Conservation (phyloP, 148 eudicot genomes). For the Heliamphora exappendiculata region DNA sequence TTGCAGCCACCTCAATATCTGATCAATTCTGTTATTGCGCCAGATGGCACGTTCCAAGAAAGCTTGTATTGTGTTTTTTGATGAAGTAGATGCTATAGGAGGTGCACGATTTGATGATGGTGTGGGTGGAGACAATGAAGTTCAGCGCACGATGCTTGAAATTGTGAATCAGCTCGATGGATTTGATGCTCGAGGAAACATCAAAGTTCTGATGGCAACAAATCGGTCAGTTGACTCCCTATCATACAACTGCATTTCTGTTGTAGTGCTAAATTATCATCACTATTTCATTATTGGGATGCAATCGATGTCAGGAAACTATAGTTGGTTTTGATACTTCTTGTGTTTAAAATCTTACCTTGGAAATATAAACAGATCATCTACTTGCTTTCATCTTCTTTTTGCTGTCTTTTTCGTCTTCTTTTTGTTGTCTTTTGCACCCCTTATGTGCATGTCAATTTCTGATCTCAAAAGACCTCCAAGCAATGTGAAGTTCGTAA, state of each 20-base stretch:
- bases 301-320: neutral
- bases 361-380: neutral
- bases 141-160: conserved; percentile 91
- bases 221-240: conserved; percentile 44
- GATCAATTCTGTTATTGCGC: neutral
- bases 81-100: conserved; percentile 87
- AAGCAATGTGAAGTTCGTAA: neutral
- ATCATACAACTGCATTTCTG: neutral
- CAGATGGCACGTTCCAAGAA: conserved; percentile 98
- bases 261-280: neutral
- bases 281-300: neutral
- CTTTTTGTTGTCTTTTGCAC: neutral
- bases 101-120: conserved; percentile 89
- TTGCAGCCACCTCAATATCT: neutral
- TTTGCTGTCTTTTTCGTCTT: neutral
- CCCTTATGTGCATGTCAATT: neutral
- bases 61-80: conserved; percentile 92
- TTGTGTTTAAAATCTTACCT: neutral
- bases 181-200: conserved; percentile 89
- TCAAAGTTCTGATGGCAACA: conserved; percentile 95
- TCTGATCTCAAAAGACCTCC: neutral
- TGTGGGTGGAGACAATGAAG: conserved; percentile 84
- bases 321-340: neutral
- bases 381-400: neutral
- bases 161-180: conserved; percentile 98